Conservation (phyloP, 139 green algal genomes). For the Pleodorina starrii region DNA sequence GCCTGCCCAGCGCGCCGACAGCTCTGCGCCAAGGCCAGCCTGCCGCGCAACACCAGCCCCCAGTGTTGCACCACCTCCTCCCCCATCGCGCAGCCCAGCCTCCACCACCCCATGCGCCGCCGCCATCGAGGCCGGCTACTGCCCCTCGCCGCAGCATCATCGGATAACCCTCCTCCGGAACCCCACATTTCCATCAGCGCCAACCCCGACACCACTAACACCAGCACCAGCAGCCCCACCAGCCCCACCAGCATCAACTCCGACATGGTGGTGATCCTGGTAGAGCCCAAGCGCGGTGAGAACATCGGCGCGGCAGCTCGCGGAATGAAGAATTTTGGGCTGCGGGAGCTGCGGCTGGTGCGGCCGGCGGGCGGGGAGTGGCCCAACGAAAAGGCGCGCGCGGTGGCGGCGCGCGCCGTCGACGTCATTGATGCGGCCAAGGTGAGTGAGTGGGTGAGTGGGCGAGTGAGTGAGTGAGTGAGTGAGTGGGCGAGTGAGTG, state of each 20-base stretch:
- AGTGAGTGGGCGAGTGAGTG: too few relatives aligned
- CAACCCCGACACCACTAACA: background rate
- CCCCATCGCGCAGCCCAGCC: too few relatives aligned
- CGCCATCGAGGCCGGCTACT: too few relatives aligned
- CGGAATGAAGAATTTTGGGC: constrained; percentile 38
- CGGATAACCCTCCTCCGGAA: too few relatives aligned
- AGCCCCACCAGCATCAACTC: background rate
- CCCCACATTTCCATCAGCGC: too few relatives aligned
- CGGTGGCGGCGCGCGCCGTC: constrained; percentile 12
- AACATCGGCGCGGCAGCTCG: constrained; percentile 34
- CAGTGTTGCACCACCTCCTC: too few relatives aligned
- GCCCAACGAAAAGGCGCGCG: constrained; percentile 38
- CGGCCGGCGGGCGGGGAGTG: constrained; percentile 28
- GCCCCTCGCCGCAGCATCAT: too few relatives aligned
- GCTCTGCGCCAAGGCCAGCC: too few relatives aligned
- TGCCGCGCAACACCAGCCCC: too few relatives aligned
- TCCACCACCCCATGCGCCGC: too few relatives aligned
- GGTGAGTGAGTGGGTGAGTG: background rate
- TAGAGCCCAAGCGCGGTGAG: constrained; percentile 33
- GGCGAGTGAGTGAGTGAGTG: too few relatives aligned
- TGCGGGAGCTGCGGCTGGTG: constrained; percentile 32
- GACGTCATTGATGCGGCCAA: constrained; percentile 20
- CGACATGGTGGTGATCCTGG: constrained; percentile 12
- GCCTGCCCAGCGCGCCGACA: too few relatives aligned
- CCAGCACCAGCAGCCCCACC: background rate